Evolutionary conservation across 768 basidiomycete genomes (phyloP).

Genomic region (Daedaleopsis nitida): DNA sequence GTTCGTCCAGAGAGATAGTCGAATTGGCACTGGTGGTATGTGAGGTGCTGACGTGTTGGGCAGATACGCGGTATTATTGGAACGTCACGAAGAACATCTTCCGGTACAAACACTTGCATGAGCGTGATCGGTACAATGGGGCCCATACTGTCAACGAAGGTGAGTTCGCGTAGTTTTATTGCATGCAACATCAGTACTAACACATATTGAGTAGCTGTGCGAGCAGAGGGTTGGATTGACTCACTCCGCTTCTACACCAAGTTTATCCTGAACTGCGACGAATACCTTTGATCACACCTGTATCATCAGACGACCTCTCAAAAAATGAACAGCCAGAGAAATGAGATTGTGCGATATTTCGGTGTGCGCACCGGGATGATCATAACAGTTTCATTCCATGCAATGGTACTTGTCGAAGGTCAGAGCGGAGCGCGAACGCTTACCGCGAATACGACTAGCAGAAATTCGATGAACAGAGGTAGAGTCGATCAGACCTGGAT

Average conservation of each 20-base stretch:
- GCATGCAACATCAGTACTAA: background rate
- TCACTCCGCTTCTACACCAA: constrained; percentile 66
- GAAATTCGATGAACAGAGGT: too few relatives aligned
- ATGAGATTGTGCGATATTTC: too few relatives aligned
- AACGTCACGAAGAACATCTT: constrained; percentile 59
- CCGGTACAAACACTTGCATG: constrained; percentile 49
- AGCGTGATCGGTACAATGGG: constrained; percentile 25
- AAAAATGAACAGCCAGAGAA: too few relatives aligned
- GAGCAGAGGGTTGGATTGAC: constrained; percentile 56
- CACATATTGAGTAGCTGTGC: constrained; percentile 41
- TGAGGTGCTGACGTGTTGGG: too few relatives aligned
- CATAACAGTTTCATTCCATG: too few relatives aligned
- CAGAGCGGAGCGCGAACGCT: too few relatives aligned
- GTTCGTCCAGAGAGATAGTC: constrained; percentile 7
- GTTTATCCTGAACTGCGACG: constrained; percentile 71
- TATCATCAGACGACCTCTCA: too few relatives aligned
- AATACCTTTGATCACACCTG: constrained; percentile 26
- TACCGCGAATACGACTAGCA: too few relatives aligned
- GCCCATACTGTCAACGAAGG: constrained; percentile 77
- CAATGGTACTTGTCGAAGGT: too few relatives aligned
- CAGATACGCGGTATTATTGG: constrained; percentile 51
- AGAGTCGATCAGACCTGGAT: too few relatives aligned
- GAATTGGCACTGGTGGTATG: background rate
- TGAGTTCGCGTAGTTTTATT: constrained; percentile 31
- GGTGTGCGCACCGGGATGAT: background rate